Evolutionary conservation across 1,284 basidiomycete genomes (phyloP).

Genomic region (Sanghuangporus sanghuang): DNA sequence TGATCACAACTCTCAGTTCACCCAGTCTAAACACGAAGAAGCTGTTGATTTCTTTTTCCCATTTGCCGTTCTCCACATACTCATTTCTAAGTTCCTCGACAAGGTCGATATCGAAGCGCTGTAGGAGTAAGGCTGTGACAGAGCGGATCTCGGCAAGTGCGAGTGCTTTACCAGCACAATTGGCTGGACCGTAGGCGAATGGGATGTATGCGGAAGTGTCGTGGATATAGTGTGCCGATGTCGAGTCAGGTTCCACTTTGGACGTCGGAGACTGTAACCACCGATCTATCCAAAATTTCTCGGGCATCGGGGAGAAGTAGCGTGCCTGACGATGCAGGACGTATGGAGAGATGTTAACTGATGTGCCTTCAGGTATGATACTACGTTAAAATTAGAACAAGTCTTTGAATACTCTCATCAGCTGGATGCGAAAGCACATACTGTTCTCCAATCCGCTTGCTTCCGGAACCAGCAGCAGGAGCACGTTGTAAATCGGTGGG

Average conservation of each 20-base stretch:
- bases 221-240: neutral
- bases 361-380: constrained; percentile 45
- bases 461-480: constrained; percentile 5
- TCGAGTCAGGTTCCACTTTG: neutral
- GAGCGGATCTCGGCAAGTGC: constrained; percentile 29
- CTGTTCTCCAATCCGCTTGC: constrained; percentile 9
- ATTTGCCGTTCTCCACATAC: constrained; percentile 24
- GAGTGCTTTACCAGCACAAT: constrained; percentile 30
- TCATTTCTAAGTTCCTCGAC: constrained; percentile 7
- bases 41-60: constrained; percentile 27
- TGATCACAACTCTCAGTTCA: constrained; percentile 22
- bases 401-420: neutral
- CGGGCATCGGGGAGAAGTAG: constrained; percentile 34
- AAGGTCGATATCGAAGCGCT: constrained; percentile 28
- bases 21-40: constrained; percentile 27
- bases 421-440: neutral
- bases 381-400: constrained; percentile 24
- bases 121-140: constrained; percentile 26
- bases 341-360: constrained; percentile 42
- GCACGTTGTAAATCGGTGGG: constrained; percentile 12
- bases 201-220: constrained; percentile 34
- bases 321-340: constrained; percentile 38
- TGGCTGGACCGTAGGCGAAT: constrained; percentile 30
- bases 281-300: constrained; percentile 38
- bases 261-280: constrained; percentile 28